Base-by-base conservation (phyloP, 352 stramenopile genomes). In the Phytopythium sindhum region DNA sequence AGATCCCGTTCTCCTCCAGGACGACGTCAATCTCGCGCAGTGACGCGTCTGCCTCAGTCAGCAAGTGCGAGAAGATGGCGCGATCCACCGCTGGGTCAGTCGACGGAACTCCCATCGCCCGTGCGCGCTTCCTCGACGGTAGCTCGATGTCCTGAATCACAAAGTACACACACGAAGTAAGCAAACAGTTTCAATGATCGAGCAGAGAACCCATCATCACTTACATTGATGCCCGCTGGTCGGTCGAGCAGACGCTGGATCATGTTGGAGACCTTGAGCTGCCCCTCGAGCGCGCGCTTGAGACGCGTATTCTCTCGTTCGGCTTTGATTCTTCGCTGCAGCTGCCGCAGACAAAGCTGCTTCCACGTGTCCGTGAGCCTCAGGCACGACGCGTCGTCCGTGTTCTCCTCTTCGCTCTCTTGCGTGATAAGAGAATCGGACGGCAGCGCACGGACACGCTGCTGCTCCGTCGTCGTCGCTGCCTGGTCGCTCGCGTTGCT, bases 11-110 rank as follows among this genome's bases (percentile, higher is more conserved):
- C 4, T 64, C 68, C 24, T 68, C 53, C 8, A 77, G 54, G 29
- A 77, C 67, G 1, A 62, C 53, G 53, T 72, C 70, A 31, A 74
- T 35, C 52, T 77, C 70, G 14, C 56, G 44, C 24, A 72, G 69
- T n/a, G 67, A 68, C n/a, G 67, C 72, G 33, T 77, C 70, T 11
- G 73, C 67, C 35, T 65, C 69, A 24, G 64, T 61, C 33, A 77
- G 41, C 28, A 77, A 64, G n/a, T 60, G 67, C 54, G 70, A 61
- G 28, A 67, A 74, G 28, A 70, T 73, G 54, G 70, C 60, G 35
- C 72, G 73, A 44, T 77, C 67, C 14, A 72, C 60, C 29, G 28
- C 29, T 9, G 53, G 53, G 33, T 59, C 53, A 17, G 53, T 59
- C 21, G 53, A 14, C 29, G 53, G 53, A 2, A 59, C 35, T 8